These are phyloP conservation scores for Luzula sylvatica DNA, from an alignment of 176 grass and related monocot genomes.

Conservation along the genomic window DNA sequence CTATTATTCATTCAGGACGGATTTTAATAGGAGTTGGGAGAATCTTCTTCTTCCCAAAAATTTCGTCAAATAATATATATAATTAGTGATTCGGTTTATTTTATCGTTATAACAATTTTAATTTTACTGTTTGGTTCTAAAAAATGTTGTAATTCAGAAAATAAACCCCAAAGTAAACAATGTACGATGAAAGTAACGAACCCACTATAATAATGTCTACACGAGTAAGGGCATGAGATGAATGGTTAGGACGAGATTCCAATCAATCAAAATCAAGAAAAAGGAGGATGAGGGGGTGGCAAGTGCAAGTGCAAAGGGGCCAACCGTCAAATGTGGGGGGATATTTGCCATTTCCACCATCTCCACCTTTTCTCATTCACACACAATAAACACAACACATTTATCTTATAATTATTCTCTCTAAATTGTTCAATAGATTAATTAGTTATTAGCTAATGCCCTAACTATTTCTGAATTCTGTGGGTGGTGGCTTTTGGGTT, in stretches of 20 bases:
- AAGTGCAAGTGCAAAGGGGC: conserved; percentile 12
- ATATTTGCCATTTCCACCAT: conserved; percentile 15
- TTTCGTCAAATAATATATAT: too few relatives aligned
- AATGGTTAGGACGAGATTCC: conserved; percentile 15
- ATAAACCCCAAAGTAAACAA: too few relatives aligned
- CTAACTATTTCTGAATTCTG: neutral
- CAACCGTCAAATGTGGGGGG: conserved; percentile 3
- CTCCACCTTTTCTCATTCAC: neutral
- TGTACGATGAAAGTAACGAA: too few relatives aligned
- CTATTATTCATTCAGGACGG: too few relatives aligned
- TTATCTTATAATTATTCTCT: neutral
- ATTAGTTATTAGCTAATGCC: neutral
- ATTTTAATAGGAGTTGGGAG: too few relatives aligned
- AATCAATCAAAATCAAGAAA: conserved; percentile 27
- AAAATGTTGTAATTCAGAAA: too few relatives aligned
- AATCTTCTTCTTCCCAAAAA: too few relatives aligned
- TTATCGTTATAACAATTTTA: too few relatives aligned
- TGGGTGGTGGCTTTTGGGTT: neutral
- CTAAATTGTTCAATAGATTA: neutral
- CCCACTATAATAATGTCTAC: too few relatives aligned
- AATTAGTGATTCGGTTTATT: too few relatives aligned
- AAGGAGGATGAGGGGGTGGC: conserved; percentile 7
- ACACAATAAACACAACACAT: neutral
- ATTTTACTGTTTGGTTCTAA: too few relatives aligned
- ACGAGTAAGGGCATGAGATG: neutral